Evolutionary conservation across 257 asterid species (phyloP).

Genomic region (Nicotiana undulata): DNA sequence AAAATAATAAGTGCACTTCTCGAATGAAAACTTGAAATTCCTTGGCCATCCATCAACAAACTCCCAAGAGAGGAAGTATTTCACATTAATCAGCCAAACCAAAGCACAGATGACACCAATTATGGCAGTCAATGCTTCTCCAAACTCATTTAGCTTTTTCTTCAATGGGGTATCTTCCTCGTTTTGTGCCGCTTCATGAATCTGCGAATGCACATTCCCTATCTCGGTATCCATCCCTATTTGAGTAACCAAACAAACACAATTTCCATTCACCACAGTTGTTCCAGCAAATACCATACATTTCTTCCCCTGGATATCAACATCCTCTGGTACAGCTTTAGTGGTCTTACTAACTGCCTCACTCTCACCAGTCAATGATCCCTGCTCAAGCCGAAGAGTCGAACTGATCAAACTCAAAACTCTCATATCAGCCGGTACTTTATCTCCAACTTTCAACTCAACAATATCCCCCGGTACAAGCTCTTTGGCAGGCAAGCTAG

Average conservation of each 20-base stretch:
- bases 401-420: conserved; percentile 84
- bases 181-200: conserved; percentile 80
- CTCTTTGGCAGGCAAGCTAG: conserved; percentile 74
- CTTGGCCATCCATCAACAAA: conserved; percentile 89
- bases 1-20: conserved; percentile 97
- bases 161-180: conserved; percentile 98
- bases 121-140: conserved; percentile 78
- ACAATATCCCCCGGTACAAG: conserved; percentile 98
- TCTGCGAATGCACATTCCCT: conserved; percentile 89
- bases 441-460: conserved; percentile 95
- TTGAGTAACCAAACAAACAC: conserved; percentile 78
- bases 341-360: conserved; percentile 90
- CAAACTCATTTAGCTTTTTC: conserved; percentile 97
- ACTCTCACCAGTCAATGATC: conserved; percentile 96
- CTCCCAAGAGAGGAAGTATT: conserved; percentile 95
- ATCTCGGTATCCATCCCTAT: conserved; percentile 94
- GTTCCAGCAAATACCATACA: conserved; percentile 99
- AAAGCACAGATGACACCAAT: conserved; percentile 77
- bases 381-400: conserved; percentile 87
- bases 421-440: conserved; percentile 97
- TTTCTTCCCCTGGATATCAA: conserved; percentile 95
- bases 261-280: conserved; percentile 89
- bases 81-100: conserved; percentile 95
- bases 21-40: conserved; percentile 90
- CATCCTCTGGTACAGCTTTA: conserved; percentile 74